A percentile compares a stretch with the other conserved stretches of the same genome.
These are phyloP conservation scores for Achaetomiella virescens DNA, from an alignment of 495 filamentous ascomycete genomes.

Conservation along the genomic window DNA sequence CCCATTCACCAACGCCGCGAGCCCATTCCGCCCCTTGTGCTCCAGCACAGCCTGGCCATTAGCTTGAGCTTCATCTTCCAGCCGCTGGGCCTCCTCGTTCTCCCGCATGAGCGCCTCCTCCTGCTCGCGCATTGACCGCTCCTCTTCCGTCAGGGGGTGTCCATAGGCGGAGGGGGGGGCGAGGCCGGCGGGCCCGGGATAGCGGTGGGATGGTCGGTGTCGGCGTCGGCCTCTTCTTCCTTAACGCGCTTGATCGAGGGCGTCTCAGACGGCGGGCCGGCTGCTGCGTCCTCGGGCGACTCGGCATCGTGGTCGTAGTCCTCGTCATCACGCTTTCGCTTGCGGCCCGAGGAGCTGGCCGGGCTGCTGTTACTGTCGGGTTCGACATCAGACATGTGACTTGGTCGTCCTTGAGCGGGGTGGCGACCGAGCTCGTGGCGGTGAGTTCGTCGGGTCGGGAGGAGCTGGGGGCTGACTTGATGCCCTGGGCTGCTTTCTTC, in stretches of 20 bases:
- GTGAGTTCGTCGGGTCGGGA: slow-evolving; percentile 17
- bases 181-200: slow-evolving; percentile 38
- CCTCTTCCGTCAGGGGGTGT: slow-evolving; percentile 31
- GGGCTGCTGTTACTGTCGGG: slow-evolving; percentile 28
- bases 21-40: background rate
- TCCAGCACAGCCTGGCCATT: background rate
- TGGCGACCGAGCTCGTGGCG: slow-evolving; percentile 8
- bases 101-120: slow-evolving; percentile 30
- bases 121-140: slow-evolving; percentile 38
- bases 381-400: slow-evolving; percentile 29
- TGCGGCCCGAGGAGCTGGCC: slow-evolving; percentile 36
- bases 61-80: slow-evolving; percentile 32
- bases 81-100: slow-evolving; percentile 38
- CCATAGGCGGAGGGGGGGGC: slow-evolving; percentile 35
- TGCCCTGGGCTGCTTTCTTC: slow-evolving; percentile 51
- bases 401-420: slow-evolving; percentile 26
- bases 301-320: slow-evolving; percentile 24
- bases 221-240: slow-evolving; percentile 33
- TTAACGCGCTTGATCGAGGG: slow-evolving; percentile 45
- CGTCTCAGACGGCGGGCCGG: slow-evolving; percentile 36
- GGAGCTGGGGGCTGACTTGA: slow-evolving; percentile 4
- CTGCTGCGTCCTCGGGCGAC: slow-evolving; percentile 22
- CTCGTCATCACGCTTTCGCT: slow-evolving; percentile 54
- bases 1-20: background rate
- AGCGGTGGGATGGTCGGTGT: slow-evolving; percentile 37